phyloP scores from a whole-genome alignment of 345 rosid species.

The Lumnitzera littorea region DNA sequence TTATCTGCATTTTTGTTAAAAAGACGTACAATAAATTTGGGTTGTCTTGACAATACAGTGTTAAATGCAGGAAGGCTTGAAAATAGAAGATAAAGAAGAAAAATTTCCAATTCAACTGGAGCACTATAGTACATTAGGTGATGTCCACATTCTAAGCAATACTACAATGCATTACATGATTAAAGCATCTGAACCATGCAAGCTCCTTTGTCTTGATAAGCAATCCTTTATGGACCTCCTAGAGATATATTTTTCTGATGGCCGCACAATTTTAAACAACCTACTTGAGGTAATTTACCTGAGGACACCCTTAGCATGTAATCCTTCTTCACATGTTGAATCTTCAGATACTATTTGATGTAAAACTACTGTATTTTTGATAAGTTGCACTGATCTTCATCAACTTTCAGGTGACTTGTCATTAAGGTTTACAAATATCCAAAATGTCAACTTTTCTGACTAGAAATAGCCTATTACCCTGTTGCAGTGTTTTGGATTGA shows the following conservation, averaged over 20 bases:
- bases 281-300: slow-evolving; percentile 40
- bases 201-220: slow-evolving; percentile 60
- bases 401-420: not conserved
- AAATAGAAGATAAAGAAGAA: slow-evolving; percentile 26
- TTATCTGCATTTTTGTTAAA: not conserved
- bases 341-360: not conserved
- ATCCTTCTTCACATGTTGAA: not conserved
- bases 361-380: not conserved
- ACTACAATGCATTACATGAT: slow-evolving; percentile 53
- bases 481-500: not conserved
- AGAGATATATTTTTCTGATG: slow-evolving; percentile 63
- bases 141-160: slow-evolving; percentile 64
- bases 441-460: not conserved
- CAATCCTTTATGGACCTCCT: slow-evolving; percentile 62
- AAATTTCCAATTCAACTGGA: slow-evolving; percentile 17
- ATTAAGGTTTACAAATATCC: not conserved
- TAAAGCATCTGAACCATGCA: slow-evolving; percentile 50
- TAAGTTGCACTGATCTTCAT: not conserved
- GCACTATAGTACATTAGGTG: slow-evolving; percentile 51
- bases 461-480: not conserved
- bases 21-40: not conserved
- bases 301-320: not conserved
- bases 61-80: slow-evolving; percentile 51
- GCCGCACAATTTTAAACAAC: slow-evolving; percentile 61
- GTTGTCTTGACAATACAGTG: not conserved